phyloP scores from a whole-genome alignment of 371 early-diverging fungal species.

The Rhizopus arrhizus region DNA sequence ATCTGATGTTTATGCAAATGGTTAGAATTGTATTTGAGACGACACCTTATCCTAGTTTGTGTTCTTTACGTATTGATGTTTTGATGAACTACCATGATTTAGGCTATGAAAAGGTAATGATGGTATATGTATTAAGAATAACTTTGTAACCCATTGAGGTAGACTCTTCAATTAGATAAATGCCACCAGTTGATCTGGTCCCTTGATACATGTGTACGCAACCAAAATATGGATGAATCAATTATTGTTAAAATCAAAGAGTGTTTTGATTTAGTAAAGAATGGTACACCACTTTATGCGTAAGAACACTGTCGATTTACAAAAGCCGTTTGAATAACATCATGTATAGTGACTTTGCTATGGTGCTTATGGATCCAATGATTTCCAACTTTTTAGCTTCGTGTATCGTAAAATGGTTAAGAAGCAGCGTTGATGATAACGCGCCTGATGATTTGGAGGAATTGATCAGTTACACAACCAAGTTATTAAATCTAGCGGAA shows the following conservation, averaged over 20 bases:
- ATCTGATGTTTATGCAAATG: conserved; percentile 61
- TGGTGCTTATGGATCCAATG: conserved; percentile 64
- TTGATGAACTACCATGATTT: conserved; percentile 70
- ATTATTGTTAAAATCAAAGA: conserved; percentile 66
- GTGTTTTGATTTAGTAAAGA: conserved; percentile 64
- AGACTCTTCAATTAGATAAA: conserved; percentile 56
- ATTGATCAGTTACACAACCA: conserved; percentile 51
- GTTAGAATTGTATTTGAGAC: conserved; percentile 60
- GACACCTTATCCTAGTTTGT: conserved; percentile 60
- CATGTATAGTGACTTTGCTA: conserved; percentile 58
- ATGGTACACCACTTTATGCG: conserved; percentile 63
- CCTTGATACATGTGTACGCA: conserved; percentile 68
- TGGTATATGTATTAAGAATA: neutral
- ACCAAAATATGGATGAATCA: conserved; percentile 66
- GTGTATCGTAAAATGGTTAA: conserved; percentile 41
- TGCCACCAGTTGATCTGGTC: conserved; percentile 70
- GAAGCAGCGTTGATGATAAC: conserved; percentile 38
- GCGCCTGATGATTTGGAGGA: conserved; percentile 37
- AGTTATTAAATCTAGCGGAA: conserved; percentile 59
- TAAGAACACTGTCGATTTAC: conserved; percentile 29
- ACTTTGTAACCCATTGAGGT: neutral
- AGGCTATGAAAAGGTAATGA: conserved; percentile 46
- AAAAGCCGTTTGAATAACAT: too few relatives aligned
- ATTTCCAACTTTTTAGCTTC: conserved; percentile 57
- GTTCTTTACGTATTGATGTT: conserved; percentile 71